A percentile compares a stretch with the other conserved stretches of the same genome.
These are phyloP conservation scores for Aplosporella prunicola DNA, from an alignment of 2,329 filamentous ascomycete genomes.

Conservation along the genomic window DNA sequence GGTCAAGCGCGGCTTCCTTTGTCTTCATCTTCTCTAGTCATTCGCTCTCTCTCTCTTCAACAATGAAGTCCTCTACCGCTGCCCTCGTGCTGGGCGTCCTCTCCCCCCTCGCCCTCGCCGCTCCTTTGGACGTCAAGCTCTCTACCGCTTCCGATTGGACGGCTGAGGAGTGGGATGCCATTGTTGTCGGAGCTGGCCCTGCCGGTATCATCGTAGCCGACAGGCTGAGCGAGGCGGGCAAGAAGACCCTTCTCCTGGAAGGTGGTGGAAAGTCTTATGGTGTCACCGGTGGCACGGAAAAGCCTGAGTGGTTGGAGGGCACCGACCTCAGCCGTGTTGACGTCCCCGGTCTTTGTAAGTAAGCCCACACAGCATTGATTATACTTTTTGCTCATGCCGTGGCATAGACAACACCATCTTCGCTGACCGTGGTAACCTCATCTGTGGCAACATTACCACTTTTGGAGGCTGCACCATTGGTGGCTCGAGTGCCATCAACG, in stretches of 20 bases:
- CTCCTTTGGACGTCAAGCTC: slow-evolving; percentile 1
- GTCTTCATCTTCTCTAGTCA: background rate
- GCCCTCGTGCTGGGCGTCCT: slow-evolving; percentile 3
- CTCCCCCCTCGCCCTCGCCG: slow-evolving; percentile 1
- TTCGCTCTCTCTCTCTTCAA: background rate
- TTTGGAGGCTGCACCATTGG: slow-evolving; percentile 45
- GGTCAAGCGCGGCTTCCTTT: too few relatives aligned
- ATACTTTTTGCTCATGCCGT: background rate
- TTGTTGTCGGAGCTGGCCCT: slow-evolving; percentile 43
- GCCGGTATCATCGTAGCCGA: slow-evolving; percentile 46
- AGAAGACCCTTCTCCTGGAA: slow-evolving; percentile 44
- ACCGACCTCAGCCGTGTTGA: slow-evolving; percentile 44
- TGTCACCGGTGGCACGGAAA: slow-evolving; percentile 38
- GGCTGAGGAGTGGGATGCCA: slow-evolving; percentile 16
- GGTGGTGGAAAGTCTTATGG: slow-evolving; percentile 43
- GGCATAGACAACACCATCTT: slow-evolving; percentile 41
- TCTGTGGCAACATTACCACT: slow-evolving; percentile 35
- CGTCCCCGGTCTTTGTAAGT: slow-evolving; percentile 37
- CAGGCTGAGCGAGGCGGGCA: slow-evolving; percentile 42
- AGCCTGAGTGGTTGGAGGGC: slow-evolving; percentile 40
- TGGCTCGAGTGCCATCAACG: slow-evolving; percentile 46
- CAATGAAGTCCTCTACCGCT: slow-evolving; percentile 2
- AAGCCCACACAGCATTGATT: background rate
- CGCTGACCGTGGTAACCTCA: slow-evolving; percentile 29
- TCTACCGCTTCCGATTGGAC: slow-evolving; percentile 5